A percentile compares a stretch with the other conserved stretches of the same genome.
phyloP scores from a whole-genome alignment of 495 filamentous ascomycete species.

The Neurospora sp. region DNA sequence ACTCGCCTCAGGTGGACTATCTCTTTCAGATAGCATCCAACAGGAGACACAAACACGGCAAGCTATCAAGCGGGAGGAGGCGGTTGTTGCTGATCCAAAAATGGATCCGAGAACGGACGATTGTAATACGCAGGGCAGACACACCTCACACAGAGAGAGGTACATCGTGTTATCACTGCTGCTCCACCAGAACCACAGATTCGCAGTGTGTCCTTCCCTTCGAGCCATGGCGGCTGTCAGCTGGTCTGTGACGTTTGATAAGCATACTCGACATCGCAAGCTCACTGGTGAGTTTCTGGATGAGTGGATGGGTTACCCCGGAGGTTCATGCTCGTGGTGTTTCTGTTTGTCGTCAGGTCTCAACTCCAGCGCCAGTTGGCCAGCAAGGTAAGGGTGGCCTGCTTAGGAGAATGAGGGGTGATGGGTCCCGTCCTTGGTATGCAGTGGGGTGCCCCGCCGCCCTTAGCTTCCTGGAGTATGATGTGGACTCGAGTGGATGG shows the following conservation, averaged over 20 bases:
- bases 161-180: not conserved
- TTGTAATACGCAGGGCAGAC: not conserved
- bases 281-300: not conserved
- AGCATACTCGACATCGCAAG: not conserved
- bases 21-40: not conserved
- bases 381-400: not conserved
- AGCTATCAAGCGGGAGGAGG: not conserved
- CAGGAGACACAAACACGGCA: not conserved
- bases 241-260: not conserved
- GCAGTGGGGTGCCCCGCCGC: not conserved
- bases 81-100: not conserved
- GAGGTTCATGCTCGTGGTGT: not conserved
- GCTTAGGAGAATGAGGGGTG: not conserved
- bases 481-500: not conserved
- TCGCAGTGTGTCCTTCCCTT: not conserved
- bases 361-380: not conserved
- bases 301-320: not conserved
- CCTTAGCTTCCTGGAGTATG: not conserved
- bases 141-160: not conserved
- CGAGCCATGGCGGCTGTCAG: not conserved
- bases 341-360: not conserved
- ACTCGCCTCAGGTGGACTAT: not conserved
- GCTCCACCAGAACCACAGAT: not conserved
- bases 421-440: not conserved
- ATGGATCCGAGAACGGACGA: constrained; percentile 5